Evolutionary conservation across 1,284 basidiomycete species (phyloP), one percentile per base, ranked within the genome.

Genomic region (Irpex sp.): DNA sequence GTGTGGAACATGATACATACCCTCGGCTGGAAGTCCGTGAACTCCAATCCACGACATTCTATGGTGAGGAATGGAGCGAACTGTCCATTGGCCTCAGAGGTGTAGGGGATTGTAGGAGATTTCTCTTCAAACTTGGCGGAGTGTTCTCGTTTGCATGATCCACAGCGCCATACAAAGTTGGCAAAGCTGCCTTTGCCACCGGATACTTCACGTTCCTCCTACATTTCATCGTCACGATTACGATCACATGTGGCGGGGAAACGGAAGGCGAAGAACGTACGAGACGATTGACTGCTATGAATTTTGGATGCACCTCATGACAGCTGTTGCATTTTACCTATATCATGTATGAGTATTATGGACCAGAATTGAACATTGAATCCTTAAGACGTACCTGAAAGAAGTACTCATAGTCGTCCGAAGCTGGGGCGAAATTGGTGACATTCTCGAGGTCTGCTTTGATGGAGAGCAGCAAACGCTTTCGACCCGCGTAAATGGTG

Each of bases 241-340:
- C 43, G 31, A 13, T 4, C 9, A 55, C 15, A 19, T 37, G n/a
- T 39, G 47, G 43, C 39, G 55, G 43, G 11, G 7, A 3, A 17
- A 36, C 35, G n/a, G 19, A n/a, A 6, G 43, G 2, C 26, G 43
- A 19, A 33, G 19, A 61, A 67, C 79, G 66, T 72, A 92, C 90
- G 61, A 76, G 65, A 55, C 87, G 86, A 68, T 93, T 93, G 66
- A 93, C 68, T 36, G 87, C 75, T 2, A 93, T 85, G 57, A 80
- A 67, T 68, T 90, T 93, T 0, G 86, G 84, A 68, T 93, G 91
- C 1, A 75, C 74, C 75, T 92, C 90, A 63, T 89, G 80, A 70
- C 91, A 93, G 71, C 84, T 89, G 36, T 79, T 91, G 73, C 91
- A 93, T 75, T 86, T 83, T n/a, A 93, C 89, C 90, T 93, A 62